phyloP scores from a whole-genome alignment of 352 stramenopile species.

The Halophytophthora batemanensis region DNA sequence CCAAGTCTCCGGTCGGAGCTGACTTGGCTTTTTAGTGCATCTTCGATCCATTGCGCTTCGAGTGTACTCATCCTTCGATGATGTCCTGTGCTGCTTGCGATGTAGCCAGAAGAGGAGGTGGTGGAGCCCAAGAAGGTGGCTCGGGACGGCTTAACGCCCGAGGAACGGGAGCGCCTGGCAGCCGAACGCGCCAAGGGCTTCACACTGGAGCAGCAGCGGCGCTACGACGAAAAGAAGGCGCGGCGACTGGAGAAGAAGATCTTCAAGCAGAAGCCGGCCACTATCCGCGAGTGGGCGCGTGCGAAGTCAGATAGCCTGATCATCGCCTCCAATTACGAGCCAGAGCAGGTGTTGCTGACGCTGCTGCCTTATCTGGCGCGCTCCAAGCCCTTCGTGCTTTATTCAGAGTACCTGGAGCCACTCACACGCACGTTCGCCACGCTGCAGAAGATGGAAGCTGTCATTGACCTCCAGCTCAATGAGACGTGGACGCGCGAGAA shows the following conservation, averaged over 20 bases:
- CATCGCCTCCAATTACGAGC: constrained; percentile 90
- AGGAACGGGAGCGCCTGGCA: constrained; percentile 57
- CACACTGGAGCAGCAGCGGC: constrained; percentile 74
- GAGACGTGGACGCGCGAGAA: constrained; percentile 96
- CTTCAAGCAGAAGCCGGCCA: constrained; percentile 56
- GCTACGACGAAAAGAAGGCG: constrained; percentile 79
- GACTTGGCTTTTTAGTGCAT: background rate
- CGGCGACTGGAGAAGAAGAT: constrained; percentile 75
- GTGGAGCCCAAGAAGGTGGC: constrained; percentile 34
- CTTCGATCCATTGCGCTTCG: background rate
- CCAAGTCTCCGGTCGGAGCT: background rate
- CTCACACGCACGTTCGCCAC: constrained; percentile 88
- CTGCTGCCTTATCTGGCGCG: constrained; percentile 89
- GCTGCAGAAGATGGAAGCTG: constrained; percentile 87
- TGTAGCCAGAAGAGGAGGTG: constrained; percentile 54
- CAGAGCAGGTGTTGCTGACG: constrained; percentile 76
- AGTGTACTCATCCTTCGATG: background rate
- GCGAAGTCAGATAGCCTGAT: constrained; percentile 83
- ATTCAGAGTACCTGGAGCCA: constrained; percentile 92
- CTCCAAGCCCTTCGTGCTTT: constrained; percentile 95
- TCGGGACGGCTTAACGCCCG: constrained; percentile 50
- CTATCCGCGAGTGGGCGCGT: constrained; percentile 70
- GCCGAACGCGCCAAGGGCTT: constrained; percentile 83
- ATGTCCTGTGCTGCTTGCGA: background rate
- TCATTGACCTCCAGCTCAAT: constrained; percentile 93